Evolutionary conservation across 768 basidiomycete genomes (phyloP).

Genomic region (Paxillus ammoniavirescens): DNA sequence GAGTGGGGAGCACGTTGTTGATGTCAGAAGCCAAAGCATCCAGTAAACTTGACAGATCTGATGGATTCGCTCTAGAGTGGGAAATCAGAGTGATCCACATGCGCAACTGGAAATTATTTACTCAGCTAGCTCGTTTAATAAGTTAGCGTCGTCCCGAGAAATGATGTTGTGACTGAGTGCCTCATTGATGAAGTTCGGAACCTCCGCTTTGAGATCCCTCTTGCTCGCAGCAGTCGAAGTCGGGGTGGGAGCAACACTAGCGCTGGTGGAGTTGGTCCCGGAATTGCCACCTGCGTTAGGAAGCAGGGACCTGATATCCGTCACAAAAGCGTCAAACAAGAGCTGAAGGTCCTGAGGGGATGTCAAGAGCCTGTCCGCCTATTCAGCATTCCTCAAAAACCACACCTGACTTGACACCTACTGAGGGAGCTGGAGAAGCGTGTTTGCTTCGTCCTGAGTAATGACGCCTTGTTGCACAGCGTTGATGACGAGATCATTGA

Average conservation of each 20-base stretch:
- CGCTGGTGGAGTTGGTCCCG: not conserved
- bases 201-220: not conserved
- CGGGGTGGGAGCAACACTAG: not conserved
- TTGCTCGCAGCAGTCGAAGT: not conserved
- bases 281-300: not conserved
- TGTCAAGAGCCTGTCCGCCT: not conserved
- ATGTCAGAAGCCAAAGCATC: not conserved
- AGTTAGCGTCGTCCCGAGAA: conserved; percentile 28
- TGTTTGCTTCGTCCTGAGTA: not conserved
- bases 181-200: conserved; percentile 61
- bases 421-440: conserved; percentile 1
- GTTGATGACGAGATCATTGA: not conserved
- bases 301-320: not conserved
- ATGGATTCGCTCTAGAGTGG: not conserved
- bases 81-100: not conserved
- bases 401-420: not conserved
- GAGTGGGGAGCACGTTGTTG: not conserved
- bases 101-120: not conserved
- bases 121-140: not conserved
- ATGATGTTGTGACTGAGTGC: conserved; percentile 62
- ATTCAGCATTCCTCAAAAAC: not conserved
- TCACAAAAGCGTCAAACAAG: not conserved
- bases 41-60: not conserved
- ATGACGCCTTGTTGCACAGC: conserved; percentile 7
- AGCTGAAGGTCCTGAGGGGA: not conserved